Conservation (phyloP, 2,329 filamentous ascomycete genomes). For the Neofusicoccum laricinum region DNA sequence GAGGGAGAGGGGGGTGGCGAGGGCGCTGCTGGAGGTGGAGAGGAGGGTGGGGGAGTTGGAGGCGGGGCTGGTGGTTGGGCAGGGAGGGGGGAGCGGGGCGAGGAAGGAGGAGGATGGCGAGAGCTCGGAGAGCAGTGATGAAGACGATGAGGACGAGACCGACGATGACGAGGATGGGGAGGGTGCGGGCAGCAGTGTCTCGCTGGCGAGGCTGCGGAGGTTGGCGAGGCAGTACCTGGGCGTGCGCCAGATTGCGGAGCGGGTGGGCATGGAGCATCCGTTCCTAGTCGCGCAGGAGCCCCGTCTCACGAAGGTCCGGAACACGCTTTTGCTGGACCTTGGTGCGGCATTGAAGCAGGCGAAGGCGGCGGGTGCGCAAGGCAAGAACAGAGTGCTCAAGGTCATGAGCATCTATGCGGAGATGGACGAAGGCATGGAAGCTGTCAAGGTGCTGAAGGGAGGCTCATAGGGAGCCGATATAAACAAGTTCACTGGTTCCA, state of each 20-base stretch:
- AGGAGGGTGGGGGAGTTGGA: slow-evolving; percentile 63
- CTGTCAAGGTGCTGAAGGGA: slow-evolving; percentile 49
- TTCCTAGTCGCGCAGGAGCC: slow-evolving; percentile 59
- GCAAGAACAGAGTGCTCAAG: slow-evolving; percentile 48
- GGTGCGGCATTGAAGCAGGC: slow-evolving; percentile 61
- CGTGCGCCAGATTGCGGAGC: slow-evolving; percentile 50
- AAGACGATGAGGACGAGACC: slow-evolving; percentile 32
- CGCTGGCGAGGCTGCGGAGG: slow-evolving; percentile 47
- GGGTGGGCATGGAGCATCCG: slow-evolving; percentile 58
- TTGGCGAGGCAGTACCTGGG: slow-evolving; percentile 59
- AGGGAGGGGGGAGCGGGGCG: slow-evolving; percentile 26
- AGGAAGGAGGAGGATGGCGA: slow-evolving; percentile 22
- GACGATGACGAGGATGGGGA: slow-evolving; percentile 34
- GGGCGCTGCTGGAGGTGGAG: slow-evolving; percentile 64
- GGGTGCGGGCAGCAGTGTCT: slow-evolving; percentile 25
- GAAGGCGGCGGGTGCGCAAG: slow-evolving; percentile 38
- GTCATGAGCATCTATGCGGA: slow-evolving; percentile 60
- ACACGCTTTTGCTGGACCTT: slow-evolving; percentile 64
- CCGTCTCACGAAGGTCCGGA: slow-evolving; percentile 56
- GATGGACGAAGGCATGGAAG: slow-evolving; percentile 59
- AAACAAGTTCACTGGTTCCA: too few relatives aligned
- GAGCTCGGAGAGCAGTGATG: slow-evolving; percentile 24
- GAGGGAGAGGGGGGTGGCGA: slow-evolving; percentile 60
- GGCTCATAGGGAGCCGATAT: slow-evolving; percentile 26
- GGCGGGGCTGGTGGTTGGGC: slow-evolving; percentile 54